Conservation (phyloP, 495 filamentous ascomycete genomes). For the Platismatia glauca region DNA sequence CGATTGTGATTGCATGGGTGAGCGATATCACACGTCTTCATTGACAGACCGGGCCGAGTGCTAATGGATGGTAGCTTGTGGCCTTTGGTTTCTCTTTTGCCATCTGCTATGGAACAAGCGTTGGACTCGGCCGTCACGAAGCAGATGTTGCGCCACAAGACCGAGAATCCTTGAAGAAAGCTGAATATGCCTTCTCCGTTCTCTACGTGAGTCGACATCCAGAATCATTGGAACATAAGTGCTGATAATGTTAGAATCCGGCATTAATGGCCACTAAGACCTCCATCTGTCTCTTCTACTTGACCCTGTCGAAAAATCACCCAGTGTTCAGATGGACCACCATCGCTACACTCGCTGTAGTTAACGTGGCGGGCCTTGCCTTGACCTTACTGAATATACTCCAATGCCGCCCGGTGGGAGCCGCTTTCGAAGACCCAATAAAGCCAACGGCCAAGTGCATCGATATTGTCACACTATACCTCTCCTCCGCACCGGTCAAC, state of each 20-base stretch:
- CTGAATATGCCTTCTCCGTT: conserved; percentile 75
- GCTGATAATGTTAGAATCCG: conserved; percentile 58
- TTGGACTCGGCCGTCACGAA: conserved; percentile 73
- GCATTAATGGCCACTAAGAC: conserved; percentile 83
- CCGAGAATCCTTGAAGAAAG: conserved; percentile 46
- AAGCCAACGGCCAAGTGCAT: conserved; percentile 47
- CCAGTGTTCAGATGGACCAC: conserved; percentile 62
- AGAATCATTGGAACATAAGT: not conserved
- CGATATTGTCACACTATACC: conserved; percentile 71
- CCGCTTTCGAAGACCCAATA: conserved; percentile 46
- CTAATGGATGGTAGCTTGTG: conserved; percentile 40
- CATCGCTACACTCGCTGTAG: conserved; percentile 59
- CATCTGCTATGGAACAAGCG: conserved; percentile 60
- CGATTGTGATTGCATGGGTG: conserved; percentile 79
- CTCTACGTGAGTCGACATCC: conserved; percentile 55
- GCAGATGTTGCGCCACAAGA: conserved; percentile 44
- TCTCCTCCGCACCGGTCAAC: conserved; percentile 76
- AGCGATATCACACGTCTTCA: conserved; percentile 10
- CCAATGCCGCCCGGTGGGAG: conserved; percentile 69
- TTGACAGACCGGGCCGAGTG: not conserved
- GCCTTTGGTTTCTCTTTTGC: conserved; percentile 68
- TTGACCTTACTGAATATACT: conserved; percentile 82
- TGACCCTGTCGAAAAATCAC: conserved; percentile 66
- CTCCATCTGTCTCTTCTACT: conserved; percentile 83
- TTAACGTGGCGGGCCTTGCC: conserved; percentile 67